Conservation (phyloP, 2,329 filamentous ascomycete genomes). For the Phoma sp. region DNA sequence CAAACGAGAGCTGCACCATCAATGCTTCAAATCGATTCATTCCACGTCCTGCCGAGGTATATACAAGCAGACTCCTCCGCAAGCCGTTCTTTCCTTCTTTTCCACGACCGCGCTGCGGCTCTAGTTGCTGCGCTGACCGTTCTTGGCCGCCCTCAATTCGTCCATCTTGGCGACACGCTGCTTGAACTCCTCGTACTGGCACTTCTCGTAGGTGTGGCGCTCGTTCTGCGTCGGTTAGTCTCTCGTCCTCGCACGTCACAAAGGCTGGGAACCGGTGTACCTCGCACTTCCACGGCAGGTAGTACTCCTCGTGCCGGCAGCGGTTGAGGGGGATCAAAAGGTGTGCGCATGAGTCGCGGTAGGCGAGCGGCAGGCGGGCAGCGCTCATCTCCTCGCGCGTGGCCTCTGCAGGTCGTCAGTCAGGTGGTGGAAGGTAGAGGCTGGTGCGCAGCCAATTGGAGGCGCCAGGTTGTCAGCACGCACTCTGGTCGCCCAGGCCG, state of each 20-base stretch:
- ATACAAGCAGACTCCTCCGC: too few relatives aligned
- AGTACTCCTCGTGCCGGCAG: conserved; percentile 90
- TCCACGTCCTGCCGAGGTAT: too few relatives aligned
- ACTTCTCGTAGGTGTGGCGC: conserved; percentile 98
- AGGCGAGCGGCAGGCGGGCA: conserved; percentile 83
- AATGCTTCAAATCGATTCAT: too few relatives aligned
- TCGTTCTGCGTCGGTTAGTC: conserved; percentile 69
- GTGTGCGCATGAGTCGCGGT: conserved; percentile 94
- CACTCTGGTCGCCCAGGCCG: conserved; percentile 49
- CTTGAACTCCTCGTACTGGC: conserved; percentile 99
- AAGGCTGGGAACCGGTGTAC: conserved; percentile 56
- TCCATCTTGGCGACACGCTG: conserved; percentile 99
- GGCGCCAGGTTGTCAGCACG: conserved; percentile 29
- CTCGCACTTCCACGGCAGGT: conserved; percentile 97
- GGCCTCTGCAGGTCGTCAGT: conserved; percentile 62
- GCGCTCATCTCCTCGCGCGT: conserved; percentile 93
- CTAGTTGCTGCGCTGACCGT: conserved; percentile 82
- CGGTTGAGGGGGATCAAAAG: conserved; percentile 94
- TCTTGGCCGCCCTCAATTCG: conserved; percentile 86
- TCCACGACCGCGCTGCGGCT: background rate
- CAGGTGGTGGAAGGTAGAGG: conserved; percentile 25
- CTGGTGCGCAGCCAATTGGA: conserved; percentile 21
- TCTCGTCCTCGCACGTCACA: too few relatives aligned
- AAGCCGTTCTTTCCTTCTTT: background rate
- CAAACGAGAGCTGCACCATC: too few relatives aligned